phyloP scores from a whole-genome alignment of 352 stramenopile genomes.

The Thalassiosira livingstoniorum region DNA sequence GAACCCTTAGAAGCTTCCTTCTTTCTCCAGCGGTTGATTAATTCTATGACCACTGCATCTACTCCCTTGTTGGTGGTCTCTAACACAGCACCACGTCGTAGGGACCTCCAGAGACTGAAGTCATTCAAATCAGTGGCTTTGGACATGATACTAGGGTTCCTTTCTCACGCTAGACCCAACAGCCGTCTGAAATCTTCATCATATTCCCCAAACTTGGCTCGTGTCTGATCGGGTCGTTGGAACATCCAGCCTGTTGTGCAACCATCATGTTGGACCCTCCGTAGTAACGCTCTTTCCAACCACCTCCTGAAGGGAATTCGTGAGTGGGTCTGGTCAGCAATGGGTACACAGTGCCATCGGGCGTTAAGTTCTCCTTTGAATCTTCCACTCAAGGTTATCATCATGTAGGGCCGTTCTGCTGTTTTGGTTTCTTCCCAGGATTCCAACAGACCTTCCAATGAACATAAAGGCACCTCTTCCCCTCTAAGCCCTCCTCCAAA shows the following conservation, averaged over 20 bases:
- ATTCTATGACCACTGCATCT: background rate
- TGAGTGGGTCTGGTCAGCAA: background rate
- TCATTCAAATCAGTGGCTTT: background rate
- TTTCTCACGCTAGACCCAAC: background rate
- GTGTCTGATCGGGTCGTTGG: background rate
- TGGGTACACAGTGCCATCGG: slow-evolving; percentile 22
- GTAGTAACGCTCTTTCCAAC: background rate
- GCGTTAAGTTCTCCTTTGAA: slow-evolving; percentile 10
- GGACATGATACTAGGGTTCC: background rate
- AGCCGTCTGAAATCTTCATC: background rate
- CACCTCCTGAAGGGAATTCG: slow-evolving; percentile 5
- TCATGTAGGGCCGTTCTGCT: background rate
- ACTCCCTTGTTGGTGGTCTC: slow-evolving; percentile 15
- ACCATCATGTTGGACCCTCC: background rate
- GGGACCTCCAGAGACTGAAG: slow-evolving; percentile 4
- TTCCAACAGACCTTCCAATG: background rate
- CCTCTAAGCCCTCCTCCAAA: slow-evolving; percentile 13
- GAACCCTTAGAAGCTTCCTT: slow-evolving; percentile 19
- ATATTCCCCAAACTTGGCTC: background rate
- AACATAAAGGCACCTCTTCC: slow-evolving; percentile 26
- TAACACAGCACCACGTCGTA: background rate
- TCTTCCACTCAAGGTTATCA: slow-evolving; percentile 8
- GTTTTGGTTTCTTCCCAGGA: slow-evolving; percentile 5
- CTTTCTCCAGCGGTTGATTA: slow-evolving; percentile 19
- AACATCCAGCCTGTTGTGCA: slow-evolving; percentile 5